A percentile compares a stretch with the other conserved stretches of the same genome.
Conservation (phyloP, 768 basidiomycete species). For the Lanmaoa pseudosensibilis region DNA sequence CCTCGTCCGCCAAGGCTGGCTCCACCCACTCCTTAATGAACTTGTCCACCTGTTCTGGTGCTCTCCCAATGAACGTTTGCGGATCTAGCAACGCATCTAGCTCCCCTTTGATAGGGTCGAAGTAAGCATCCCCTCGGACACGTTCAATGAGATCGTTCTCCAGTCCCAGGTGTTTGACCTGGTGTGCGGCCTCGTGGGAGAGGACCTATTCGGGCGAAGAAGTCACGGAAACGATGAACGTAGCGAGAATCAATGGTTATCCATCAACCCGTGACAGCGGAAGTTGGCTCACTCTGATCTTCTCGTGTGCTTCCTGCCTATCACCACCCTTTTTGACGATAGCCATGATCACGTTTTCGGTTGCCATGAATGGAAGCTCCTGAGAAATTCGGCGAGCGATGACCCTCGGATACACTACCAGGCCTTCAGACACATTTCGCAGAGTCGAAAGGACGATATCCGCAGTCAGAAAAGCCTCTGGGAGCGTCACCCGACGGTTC, state of each 20-base stretch:
- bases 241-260: constrained; percentile 9
- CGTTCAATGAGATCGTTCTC: constrained; percentile 96
- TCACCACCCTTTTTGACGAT: constrained; percentile 94
- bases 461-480: constrained; percentile 95
- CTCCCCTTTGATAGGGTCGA: constrained; percentile 80
- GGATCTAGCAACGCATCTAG: constrained; percentile 83
- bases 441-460: constrained; percentile 95
- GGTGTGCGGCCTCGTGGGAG: constrained; percentile 90
- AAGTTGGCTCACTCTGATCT: constrained; percentile 68
- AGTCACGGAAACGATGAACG: constrained; percentile 4
- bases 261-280: constrained; percentile 12
- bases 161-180: constrained; percentile 91
- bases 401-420: constrained; percentile 99
- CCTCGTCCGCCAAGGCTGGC: constrained; percentile 69
- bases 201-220: constrained; percentile 58
- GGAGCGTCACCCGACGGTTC: constrained; percentile 93
- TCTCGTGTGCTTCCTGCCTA: constrained; percentile 95
- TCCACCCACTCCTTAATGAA: constrained; percentile 87
- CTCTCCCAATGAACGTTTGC: constrained; percentile 85
- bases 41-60: constrained; percentile 90
- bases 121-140: constrained; percentile 79
- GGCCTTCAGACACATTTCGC: constrained; percentile 94
- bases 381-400: constrained; percentile 89
- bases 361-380: constrained; percentile 99
- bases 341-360: constrained; percentile 99